Evolutionary conservation across 2,329 filamentous ascomycete genomes (phyloP).

Genomic region (Myriosclerotinia curreyana): DNA sequence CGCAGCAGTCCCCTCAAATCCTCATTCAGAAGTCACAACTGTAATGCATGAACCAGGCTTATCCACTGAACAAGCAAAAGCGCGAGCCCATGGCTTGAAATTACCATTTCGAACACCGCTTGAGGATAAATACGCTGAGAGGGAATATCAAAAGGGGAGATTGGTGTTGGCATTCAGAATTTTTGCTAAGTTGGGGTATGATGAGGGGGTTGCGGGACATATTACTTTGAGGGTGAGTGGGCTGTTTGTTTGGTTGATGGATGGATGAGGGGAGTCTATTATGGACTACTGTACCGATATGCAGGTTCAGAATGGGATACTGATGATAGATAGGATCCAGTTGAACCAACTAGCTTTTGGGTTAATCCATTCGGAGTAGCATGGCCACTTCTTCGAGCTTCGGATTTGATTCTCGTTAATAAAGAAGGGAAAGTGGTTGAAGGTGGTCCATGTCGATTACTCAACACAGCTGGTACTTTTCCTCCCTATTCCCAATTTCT

Average conservation of each 20-base stretch:
- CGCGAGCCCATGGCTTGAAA: constrained; percentile 17
- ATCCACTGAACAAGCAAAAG: constrained; percentile 25
- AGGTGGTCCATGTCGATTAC: constrained; percentile 47
- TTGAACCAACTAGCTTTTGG: constrained; percentile 40
- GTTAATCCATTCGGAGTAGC: constrained; percentile 41
- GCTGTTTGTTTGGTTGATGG: neutral
- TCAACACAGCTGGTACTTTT: constrained; percentile 37
- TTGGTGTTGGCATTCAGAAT: constrained; percentile 49
- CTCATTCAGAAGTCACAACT: neutral
- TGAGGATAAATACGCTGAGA: constrained; percentile 39
- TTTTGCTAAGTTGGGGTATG: constrained; percentile 47
- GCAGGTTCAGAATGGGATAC: neutral
- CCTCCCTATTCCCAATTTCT: accelerated
- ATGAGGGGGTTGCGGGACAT: constrained; percentile 48
- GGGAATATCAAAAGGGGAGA: constrained; percentile 43
- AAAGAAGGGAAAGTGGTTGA: constrained; percentile 60
- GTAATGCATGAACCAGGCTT: constrained; percentile 31
- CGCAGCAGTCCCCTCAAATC: neutral
- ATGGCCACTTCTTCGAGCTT: constrained; percentile 51
- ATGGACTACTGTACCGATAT: neutral
- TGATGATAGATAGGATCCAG: constrained; percentile 35
- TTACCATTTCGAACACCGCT: constrained; percentile 28
- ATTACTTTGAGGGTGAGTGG: constrained; percentile 42
- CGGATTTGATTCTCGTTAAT: constrained; percentile 66
- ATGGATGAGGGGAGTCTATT: too few species aligned